Evolutionary conservation across 306 rosid species (phyloP), one percentile per base, ranked within the genome.

Genomic region (Dryas alaskensis): DNA sequence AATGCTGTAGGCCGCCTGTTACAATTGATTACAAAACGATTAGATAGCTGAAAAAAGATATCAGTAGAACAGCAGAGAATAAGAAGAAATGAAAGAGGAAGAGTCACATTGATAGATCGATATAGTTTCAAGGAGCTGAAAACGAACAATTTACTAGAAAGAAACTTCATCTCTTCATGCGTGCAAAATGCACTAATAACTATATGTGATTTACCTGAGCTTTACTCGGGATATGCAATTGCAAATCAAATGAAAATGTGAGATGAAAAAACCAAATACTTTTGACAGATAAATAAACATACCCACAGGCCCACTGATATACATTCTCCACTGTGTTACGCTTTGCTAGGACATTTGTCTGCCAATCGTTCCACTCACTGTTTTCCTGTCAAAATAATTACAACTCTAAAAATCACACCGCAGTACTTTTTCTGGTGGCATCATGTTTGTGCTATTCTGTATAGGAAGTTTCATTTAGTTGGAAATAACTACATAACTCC

Each of bases 241-340:
- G 64, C 43, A 55, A 4, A 43, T 52, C 47, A 77, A 42, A 31
- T 1, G 19, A 16, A 48, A 7, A 58, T 40, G 72, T n/a, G 57
- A 73, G 52, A 69, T 37, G 65, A 60, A 49, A 62, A 54, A 50
- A 68, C 65, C 47, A 59, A 45, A 45, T 10, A 65, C 49, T 75
- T 47, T 54, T 73, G 65, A 2, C 4, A 55, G 60, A 60, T 11
- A 73, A 83, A 73, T 60, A 51, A 70, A 87, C 98, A 83, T 89
- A 94, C 98, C 98, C 98, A 74, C 98, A 94, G 10, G 88, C 96
- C 98, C 98, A 94, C 71, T 88, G 97, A 81, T 80, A 84, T 76
- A 94, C 95, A 83, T 94, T 94, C 81, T 91, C 98, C 77, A 91
- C 72, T 31, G 90, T 85, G 70, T 87, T 91, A 72, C 98, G 92